Base-by-base conservation (phyloP, 1,284 basidiomycete genomes). In the Ganoderma multipileum region DNA sequence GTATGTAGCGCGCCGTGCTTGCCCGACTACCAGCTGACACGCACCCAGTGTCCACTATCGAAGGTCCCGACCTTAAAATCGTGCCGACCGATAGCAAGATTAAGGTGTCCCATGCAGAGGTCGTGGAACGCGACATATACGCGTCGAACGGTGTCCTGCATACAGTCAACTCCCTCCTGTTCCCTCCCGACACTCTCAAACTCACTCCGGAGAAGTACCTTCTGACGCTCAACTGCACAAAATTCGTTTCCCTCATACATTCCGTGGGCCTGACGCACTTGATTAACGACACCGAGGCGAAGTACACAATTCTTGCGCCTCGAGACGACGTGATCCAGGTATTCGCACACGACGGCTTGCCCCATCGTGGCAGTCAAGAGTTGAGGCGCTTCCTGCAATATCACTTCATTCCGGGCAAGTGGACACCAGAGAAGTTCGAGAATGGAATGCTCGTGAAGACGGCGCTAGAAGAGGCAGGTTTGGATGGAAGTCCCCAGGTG, bases 71-170 rank as follows among this genome's bases (percentile, higher is more conserved):
- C 8, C 85, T 97, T n/a, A 82, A 90, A 57, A 83, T 96, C 58
- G 79, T 84, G 3, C 81, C 84, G 18, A 79, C 85, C 30, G 78
- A 85, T 3, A 84, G 71, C 55, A 85, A 86, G 68, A 86, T 90
- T 36, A 84, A 79, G 30, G 84, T 97, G 50, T 93, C 92, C 59
- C 85, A 85, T 33, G 90, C 94, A 1, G 81, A 85, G 28, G 83
- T 96, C 36, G 77, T 90, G 9, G 83, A 90, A 20, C 87, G 89
- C 5, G 96, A 98, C 77, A 89, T 97, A 57, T 95, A 96, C 74
- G 95, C 95, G 2, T 91, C 94, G n/a, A 98, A 98, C 74, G 96
- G 96, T 61, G 98, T 99, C 54, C 79, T 99, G 26, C 98, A 99
- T 80, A 87, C 96, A 57, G 87, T 99, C 52, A 93, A 94, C 11